These are phyloP conservation scores for Lyophyllum decastes DNA, from an alignment of 768 basidiomycete species.

Conservation along the genomic window DNA sequence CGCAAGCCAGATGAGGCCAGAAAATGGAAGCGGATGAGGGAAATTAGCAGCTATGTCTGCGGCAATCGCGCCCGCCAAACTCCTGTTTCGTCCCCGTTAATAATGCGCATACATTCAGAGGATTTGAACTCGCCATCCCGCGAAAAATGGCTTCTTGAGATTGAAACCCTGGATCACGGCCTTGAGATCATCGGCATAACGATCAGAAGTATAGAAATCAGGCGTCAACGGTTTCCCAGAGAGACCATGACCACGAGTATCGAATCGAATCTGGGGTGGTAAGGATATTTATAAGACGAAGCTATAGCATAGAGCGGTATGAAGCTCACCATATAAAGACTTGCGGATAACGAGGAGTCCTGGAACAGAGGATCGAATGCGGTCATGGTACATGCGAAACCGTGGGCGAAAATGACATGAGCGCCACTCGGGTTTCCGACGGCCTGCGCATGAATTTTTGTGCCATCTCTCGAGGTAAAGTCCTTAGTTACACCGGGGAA, in stretches of 20 bases:
- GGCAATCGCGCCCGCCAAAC: conserved; percentile 24
- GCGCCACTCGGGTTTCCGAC: conserved; percentile 6
- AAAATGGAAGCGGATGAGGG: conserved; percentile 22
- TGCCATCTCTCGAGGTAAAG: conserved; percentile 9
- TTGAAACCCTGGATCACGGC: conserved; percentile 30
- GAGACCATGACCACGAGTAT: conserved; percentile 34
- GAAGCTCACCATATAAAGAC: conserved; percentile 8
- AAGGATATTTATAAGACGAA: neutral
- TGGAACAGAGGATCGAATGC: conserved; percentile 12
- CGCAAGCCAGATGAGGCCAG: conserved; percentile 27
- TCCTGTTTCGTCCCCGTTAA: neutral
- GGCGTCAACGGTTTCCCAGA: conserved; percentile 30
- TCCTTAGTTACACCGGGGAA: neutral
- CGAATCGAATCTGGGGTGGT: conserved; percentile 31
- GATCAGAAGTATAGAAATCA: conserved; percentile 26
- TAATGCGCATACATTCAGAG: neutral
- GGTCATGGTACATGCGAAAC: conserved; percentile 9
- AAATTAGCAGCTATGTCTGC: conserved; percentile 29
- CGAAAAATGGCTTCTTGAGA: conserved; percentile 28
- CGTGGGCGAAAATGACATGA: conserved; percentile 14
- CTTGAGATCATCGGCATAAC: conserved; percentile 34
- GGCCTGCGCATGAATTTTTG: conserved; percentile 6
- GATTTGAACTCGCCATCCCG: conserved; percentile 28
- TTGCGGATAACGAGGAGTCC: neutral
- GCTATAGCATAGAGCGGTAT: neutral